phyloP scores from a whole-genome alignment of 371 early-diverging fungal genomes.

The Rhizopus sp. region DNA sequence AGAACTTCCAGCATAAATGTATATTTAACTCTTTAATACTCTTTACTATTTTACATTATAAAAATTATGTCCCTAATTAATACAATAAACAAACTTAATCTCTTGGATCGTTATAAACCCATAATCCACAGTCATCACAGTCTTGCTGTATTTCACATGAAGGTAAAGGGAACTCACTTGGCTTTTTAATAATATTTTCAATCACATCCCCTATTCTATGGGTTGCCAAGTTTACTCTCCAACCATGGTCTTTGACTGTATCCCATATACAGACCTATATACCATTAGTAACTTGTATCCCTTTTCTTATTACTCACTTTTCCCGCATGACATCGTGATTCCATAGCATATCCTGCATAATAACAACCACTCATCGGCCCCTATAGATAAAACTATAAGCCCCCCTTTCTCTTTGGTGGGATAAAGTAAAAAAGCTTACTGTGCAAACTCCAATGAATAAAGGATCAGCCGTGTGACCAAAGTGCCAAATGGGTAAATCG shows the following conservation, averaged over 20 bases:
- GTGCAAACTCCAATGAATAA: constrained; percentile 90
- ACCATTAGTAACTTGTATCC: not conserved
- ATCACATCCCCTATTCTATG: constrained; percentile 84
- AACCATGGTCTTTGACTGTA: constrained; percentile 65
- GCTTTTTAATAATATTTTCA: constrained; percentile 68
- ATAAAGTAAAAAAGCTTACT: constrained; percentile 30
- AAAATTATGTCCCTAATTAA: too few relatives aligned
- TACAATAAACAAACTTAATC: constrained; percentile 28
- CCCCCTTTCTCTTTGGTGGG: not conserved
- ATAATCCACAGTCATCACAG: constrained; percentile 78
- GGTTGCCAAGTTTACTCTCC: constrained; percentile 75
- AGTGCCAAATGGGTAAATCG: constrained; percentile 84
- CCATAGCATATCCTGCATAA: constrained; percentile 89
- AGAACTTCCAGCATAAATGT: not conserved
- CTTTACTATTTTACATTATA: not conserved
- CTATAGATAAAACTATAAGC: constrained; percentile 18
- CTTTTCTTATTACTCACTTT: constrained; percentile 31
- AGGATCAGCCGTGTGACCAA: constrained; percentile 94
- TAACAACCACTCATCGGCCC: constrained; percentile 82
- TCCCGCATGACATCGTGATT: constrained; percentile 61
- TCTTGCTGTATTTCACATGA: constrained; percentile 59
- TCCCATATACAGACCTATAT: constrained; percentile 66
- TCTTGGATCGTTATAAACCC: constrained; percentile 63
- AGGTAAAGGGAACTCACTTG: constrained; percentile 50
- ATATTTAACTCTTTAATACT: not conserved